phyloP scores from a whole-genome alignment of 1,284 basidiomycete species.

The Sparassis latifolia region DNA sequence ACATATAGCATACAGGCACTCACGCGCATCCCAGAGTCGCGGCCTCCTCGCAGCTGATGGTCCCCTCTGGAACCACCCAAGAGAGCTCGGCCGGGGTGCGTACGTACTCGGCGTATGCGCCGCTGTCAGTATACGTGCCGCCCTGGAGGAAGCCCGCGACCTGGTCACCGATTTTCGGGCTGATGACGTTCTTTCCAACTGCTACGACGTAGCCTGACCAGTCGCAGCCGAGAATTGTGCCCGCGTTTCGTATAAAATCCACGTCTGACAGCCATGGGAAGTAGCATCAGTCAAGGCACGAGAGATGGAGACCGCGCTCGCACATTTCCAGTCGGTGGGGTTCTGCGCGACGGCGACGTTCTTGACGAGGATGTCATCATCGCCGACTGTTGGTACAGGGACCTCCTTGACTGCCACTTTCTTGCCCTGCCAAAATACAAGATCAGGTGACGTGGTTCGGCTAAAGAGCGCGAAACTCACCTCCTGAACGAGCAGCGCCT shows the following conservation, averaged over 20 bases:
- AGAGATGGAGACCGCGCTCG: background rate
- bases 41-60: slow-evolving; percentile 28
- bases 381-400: slow-evolving; percentile 18
- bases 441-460: background rate
- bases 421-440: slow-evolving; percentile 6
- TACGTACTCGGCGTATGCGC: slow-evolving; percentile 36
- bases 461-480: background rate
- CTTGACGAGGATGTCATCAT: slow-evolving; percentile 22
- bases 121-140: slow-evolving; percentile 19
- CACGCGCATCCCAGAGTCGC: slow-evolving; percentile 32
- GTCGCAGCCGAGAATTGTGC: slow-evolving; percentile 21
- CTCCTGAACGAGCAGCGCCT: slow-evolving; percentile 14
- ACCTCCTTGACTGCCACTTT: slow-evolving; percentile 15
- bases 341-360: slow-evolving; percentile 20
- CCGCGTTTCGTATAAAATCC: slow-evolving; percentile 7
- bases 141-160: slow-evolving; percentile 22
- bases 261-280: slow-evolving; percentile 8
- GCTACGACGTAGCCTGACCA: slow-evolving; percentile 18
- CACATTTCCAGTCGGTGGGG: slow-evolving; percentile 24
- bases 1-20: slow-evolving; percentile 4
- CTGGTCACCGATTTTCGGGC: slow-evolving; percentile 16
- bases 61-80: slow-evolving; percentile 27
- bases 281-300: background rate
- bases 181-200: slow-evolving; percentile 17
- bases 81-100: slow-evolving; percentile 24